phyloP scores from a whole-genome alignment of 306 rosid species.

The Astragalus glycyphyllos region DNA sequence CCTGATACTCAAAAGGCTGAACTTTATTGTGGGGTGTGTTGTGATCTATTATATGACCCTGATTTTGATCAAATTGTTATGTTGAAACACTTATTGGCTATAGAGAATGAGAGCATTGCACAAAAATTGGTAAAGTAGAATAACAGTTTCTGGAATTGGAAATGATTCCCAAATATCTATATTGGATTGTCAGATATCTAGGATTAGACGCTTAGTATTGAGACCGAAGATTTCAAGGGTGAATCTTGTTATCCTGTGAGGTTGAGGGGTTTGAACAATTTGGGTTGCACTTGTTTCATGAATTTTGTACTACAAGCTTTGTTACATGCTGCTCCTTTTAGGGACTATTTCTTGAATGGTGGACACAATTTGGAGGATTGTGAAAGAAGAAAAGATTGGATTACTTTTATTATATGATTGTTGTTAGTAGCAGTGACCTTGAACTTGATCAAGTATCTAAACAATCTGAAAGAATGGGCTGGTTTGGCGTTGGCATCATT shows the following conservation, averaged over 20 bases:
- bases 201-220: conserved; percentile 44
- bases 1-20: conserved; percentile 87
- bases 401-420: too few relatives aligned
- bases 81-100: conserved; percentile 63
- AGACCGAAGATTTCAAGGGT: conserved; percentile 59
- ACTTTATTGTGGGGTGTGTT: conserved; percentile 76
- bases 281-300: conserved; percentile 91
- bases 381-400: conserved; percentile 54
- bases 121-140: conserved; percentile 82
- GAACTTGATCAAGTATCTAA: too few relatives aligned
- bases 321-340: conserved; percentile 74
- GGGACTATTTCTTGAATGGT: conserved; percentile 74
- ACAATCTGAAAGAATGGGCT: too few relatives aligned
- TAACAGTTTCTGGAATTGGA: conserved; percentile 53
- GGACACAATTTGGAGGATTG: conserved; percentile 68
- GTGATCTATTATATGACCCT: conserved; percentile 88
- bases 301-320: conserved; percentile 91
- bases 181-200: conserved; percentile 56
- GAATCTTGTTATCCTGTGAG: conserved; percentile 86
- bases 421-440: too few relatives aligned
- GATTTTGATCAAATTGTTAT: conserved; percentile 83
- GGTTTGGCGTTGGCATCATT: too few relatives aligned
- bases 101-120: conserved; percentile 65
- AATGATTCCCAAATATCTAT: too few relatives aligned
- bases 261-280: conserved; percentile 88